Evolutionary conservation across 345 rosid species (phyloP).

Genomic region (Brassica incana): DNA sequence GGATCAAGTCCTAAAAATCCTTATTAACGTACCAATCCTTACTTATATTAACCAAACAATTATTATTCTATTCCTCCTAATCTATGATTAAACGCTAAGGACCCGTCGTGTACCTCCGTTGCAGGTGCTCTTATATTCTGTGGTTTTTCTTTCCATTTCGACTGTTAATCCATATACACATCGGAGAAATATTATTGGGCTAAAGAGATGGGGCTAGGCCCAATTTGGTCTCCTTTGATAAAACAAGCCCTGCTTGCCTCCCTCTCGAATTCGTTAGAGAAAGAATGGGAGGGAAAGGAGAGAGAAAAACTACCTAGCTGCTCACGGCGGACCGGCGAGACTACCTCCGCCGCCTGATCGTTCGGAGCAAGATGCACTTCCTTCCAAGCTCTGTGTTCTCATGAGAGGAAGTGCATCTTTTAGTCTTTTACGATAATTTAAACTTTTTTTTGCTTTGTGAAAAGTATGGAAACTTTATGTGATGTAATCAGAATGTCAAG

Average conservation of each 20-base stretch:
- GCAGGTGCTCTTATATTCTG: too few relatives aligned
- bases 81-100: too few relatives aligned
- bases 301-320: conserved; percentile 73
- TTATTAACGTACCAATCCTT: too few relatives aligned
- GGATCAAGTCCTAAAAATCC: too few relatives aligned
- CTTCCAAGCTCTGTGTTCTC: conserved; percentile 68
- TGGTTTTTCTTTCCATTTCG: too few relatives aligned
- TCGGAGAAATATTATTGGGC: background rate
- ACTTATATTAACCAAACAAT: too few relatives aligned
- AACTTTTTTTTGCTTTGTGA: background rate
- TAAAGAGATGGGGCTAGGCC: background rate
- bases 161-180: too few relatives aligned
- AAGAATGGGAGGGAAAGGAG: conserved; percentile 77
- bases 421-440: background rate
- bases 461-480: background rate
- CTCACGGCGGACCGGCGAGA: conserved; percentile 67
- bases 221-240: too few relatives aligned
- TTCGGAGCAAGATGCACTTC: conserved; percentile 66
- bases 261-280: background rate
- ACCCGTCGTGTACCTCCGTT: too few relatives aligned
- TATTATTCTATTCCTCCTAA: too few relatives aligned
- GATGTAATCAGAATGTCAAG: conserved; percentile 18
- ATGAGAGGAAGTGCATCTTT: too few relatives aligned
- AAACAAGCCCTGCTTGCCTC: conserved; percentile 15
- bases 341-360: conserved; percentile 91